Conservation (phyloP, 2,329 filamentous ascomycete genomes). For the Ceratocystis cubensis region DNA sequence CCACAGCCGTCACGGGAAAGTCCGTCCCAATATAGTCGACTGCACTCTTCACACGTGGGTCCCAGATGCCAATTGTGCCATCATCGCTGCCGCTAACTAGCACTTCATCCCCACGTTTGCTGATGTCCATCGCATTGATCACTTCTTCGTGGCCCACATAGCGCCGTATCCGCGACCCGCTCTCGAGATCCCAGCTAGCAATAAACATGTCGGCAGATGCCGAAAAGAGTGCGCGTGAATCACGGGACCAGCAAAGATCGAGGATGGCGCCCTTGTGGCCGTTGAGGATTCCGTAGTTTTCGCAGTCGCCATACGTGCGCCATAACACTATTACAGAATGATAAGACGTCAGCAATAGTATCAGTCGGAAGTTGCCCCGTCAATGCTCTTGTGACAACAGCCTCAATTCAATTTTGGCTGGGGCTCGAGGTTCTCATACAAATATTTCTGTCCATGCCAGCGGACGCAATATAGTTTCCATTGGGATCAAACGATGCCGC, state of each 20-base stretch:
- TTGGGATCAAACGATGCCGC: constrained; percentile 79
- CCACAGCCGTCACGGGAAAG: constrained; percentile 82
- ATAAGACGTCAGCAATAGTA: not conserved
- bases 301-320: constrained; percentile 83
- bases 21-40: constrained; percentile 80
- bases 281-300: constrained; percentile 80
- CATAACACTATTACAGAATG: constrained; percentile 56
- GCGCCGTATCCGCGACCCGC: constrained; percentile 78
- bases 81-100: constrained; percentile 88
- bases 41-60: constrained; percentile 79
- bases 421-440: constrained; percentile 39
- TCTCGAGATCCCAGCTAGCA: constrained; percentile 89
- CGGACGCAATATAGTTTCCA: constrained; percentile 81
- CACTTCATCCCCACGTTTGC: constrained; percentile 78
- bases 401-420: not conserved
- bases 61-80: constrained; percentile 89
- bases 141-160: constrained; percentile 91
- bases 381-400: not conserved
- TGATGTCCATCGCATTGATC: constrained; percentile 85
- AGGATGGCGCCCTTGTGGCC: constrained; percentile 86
- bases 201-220: constrained; percentile 88
- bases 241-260: constrained; percentile 92
- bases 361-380: not conserved
- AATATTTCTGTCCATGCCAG: constrained; percentile 87
- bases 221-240: constrained; percentile 80